phyloP scores from a whole-genome alignment of 495 filamentous ascomycete species.

The Penicillium silybi region DNA sequence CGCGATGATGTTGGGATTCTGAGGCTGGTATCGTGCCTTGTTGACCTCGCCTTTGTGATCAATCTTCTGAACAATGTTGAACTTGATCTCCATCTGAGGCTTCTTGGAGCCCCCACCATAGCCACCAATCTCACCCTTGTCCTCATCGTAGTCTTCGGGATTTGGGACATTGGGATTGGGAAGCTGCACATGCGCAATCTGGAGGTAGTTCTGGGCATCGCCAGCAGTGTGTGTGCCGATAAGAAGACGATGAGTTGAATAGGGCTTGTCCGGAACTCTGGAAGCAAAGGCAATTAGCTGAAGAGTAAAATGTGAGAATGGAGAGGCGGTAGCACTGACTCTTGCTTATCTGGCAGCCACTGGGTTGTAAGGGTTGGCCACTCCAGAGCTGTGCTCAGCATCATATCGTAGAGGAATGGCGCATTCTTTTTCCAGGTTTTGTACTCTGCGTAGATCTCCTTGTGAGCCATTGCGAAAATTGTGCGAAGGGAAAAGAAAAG shows the following conservation, averaged over 20 bases:
- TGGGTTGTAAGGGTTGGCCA: conserved; percentile 98
- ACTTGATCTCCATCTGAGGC: conserved; percentile 66
- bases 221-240: conserved; percentile 93
- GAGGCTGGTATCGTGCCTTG: conserved; percentile 95
- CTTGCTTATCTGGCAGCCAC: conserved; percentile 96
- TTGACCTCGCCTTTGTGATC: conserved; percentile 97
- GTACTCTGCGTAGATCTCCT: conserved; percentile 62
- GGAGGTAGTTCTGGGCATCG: conserved; percentile 84
- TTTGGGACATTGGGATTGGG: conserved; percentile 74
- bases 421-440: conserved; percentile 99
- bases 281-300: not conserved
- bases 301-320: not conserved
- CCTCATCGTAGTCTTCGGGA: conserved; percentile 82
- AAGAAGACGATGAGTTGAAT: conserved; percentile 83
- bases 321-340: conserved; percentile 42
- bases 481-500: not conserved
- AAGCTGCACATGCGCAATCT: conserved; percentile 88
- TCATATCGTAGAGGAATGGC: conserved; percentile 96
- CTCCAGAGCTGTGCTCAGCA: conserved; percentile 88
- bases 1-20: conserved; percentile 96
- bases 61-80: conserved; percentile 90
- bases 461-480: not conserved
- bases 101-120: conserved; percentile 69
- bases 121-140: conserved; percentile 87
- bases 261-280: conserved; percentile 76